Evolutionary conservation across 2,329 filamentous ascomycete species (phyloP), one percentile per base, ranked within the genome.

Genomic region (Microsporum audouinii): DNA sequence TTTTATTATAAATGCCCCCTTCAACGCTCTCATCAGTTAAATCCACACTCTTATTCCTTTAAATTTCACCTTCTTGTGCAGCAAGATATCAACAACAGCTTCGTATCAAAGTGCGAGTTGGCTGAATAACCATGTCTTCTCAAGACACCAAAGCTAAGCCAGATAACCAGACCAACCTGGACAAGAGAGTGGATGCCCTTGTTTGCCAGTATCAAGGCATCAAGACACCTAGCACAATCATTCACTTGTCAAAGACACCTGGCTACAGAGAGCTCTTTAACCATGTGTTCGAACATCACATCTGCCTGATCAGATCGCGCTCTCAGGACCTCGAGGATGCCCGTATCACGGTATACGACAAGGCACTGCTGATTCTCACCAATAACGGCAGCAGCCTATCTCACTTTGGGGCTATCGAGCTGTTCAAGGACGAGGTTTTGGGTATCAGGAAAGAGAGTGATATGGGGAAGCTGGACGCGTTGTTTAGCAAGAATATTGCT

Each of bases 311-410:
- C 62, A 69, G 68, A 49, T 67, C 67, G 31, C 75, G 75, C 55
- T 72, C 72, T 1, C 68, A 71, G 59, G 64, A 66, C 2, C 65
- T 72, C n/a, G 61, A 72, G 36, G 70, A 74, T 47, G 69, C 68
- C 5, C 69, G 76, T 59, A 63, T 76, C 61, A 77, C 72, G 0
- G 64, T 76, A 63, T 77, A 72, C 36, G 76, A 78, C 65, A 72
- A 69, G 60, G 70, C 71, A n/a, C 63, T 78, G 17, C 58, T 77
- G 47, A 61, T 66, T 6, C 65, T 77, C 36, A 73, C 70, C 10
- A 63, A 67, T 1, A 67, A 72, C 36, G 73, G 71, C 38, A 66
- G 68, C 5, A 64, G 70, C 6, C 62, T 71, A 29, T 64, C 67
- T 39, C 67, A 71, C 10, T 59, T 68, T 10, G 70, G 72, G 2